A percentile compares a stretch with the other conserved stretches of the same genome.
Conservation (phyloP, 106 monocot species). For the Dioscorea alata region DNA sequence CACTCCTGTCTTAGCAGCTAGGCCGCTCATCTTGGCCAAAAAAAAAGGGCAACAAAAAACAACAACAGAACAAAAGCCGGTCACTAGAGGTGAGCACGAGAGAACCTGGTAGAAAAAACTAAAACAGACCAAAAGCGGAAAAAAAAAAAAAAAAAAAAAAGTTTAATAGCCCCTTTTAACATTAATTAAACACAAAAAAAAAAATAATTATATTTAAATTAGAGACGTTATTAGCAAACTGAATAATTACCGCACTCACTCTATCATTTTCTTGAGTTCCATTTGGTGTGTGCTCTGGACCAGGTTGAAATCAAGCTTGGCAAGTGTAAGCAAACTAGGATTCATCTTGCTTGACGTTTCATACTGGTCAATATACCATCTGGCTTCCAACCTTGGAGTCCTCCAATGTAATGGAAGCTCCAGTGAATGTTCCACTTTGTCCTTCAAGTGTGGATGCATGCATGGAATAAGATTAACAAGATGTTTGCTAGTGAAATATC, state of each 20-base stretch:
- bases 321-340: constrained; percentile 34
- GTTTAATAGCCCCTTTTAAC: too few relatives aligned
- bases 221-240: background rate
- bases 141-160: too few relatives aligned
- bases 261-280: constrained; percentile 20
- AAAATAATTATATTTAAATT: background rate
- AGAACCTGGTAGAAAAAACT: too few relatives aligned
- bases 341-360: constrained; percentile 12
- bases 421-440: constrained; percentile 30
- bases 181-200: too few relatives aligned
- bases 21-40: too few relatives aligned
- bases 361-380: constrained; percentile 41
- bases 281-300: constrained; percentile 15
- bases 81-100: too few relatives aligned
- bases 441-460: background rate
- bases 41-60: too few relatives aligned
- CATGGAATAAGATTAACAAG: background rate
- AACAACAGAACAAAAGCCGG: too few relatives aligned
- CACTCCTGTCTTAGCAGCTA: too few relatives aligned
- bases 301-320: constrained; percentile 50
- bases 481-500: constrained; percentile 14
- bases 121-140: too few relatives aligned
- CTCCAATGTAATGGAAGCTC: constrained; percentile 58
- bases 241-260: constrained; percentile 2
- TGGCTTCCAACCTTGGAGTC: constrained; percentile 29